Evolutionary conservation across 2,329 filamentous ascomycete species (phyloP).

Genomic region (Pyrenophora graminea): DNA sequence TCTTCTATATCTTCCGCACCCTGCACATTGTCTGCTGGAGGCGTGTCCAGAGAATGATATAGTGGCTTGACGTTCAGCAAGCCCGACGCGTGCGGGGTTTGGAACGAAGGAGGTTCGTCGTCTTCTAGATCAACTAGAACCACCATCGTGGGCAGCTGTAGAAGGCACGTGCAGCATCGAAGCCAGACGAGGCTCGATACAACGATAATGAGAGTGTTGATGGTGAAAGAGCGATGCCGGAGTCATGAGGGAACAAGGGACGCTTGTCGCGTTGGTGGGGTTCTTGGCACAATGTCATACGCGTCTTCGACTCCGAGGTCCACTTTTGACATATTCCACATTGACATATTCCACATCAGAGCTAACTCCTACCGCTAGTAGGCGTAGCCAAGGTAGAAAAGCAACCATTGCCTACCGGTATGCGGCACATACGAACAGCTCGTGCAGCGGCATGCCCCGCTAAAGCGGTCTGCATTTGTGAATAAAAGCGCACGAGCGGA

Average conservation of each 20-base stretch:
- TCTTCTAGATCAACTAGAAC: conserved; percentile 52
- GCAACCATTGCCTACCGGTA: no score
- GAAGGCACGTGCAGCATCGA: conserved; percentile 32
- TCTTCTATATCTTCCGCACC: conserved; percentile 27
- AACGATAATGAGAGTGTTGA: conserved; percentile 7
- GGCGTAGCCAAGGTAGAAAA: no score
- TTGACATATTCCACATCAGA: neutral
- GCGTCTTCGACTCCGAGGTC: conserved; percentile 8
- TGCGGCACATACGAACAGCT: no score
- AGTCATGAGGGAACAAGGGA: conserved; percentile 22
- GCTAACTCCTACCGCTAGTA: neutral
- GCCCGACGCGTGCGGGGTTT: conserved; percentile 26
- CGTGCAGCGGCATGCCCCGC: no score
- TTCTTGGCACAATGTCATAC: conserved; percentile 12
- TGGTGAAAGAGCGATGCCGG: conserved; percentile 22
- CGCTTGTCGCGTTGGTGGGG: conserved; percentile 16
- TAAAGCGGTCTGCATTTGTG: no score
- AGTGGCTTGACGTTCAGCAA: conserved; percentile 33
- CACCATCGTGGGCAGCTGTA: conserved; percentile 45
- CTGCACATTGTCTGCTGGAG: conserved; percentile 9
- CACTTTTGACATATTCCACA: neutral
- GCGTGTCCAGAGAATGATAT: conserved; percentile 30
- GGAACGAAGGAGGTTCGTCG: conserved; percentile 38
- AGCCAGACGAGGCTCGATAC: conserved; percentile 19
- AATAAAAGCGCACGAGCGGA: no score